A percentile compares a stretch with the other conserved stretches of the same genome.
Evolutionary conservation across 306 rosid genomes (phyloP).

Genomic region (Inga oerstediana): DNA sequence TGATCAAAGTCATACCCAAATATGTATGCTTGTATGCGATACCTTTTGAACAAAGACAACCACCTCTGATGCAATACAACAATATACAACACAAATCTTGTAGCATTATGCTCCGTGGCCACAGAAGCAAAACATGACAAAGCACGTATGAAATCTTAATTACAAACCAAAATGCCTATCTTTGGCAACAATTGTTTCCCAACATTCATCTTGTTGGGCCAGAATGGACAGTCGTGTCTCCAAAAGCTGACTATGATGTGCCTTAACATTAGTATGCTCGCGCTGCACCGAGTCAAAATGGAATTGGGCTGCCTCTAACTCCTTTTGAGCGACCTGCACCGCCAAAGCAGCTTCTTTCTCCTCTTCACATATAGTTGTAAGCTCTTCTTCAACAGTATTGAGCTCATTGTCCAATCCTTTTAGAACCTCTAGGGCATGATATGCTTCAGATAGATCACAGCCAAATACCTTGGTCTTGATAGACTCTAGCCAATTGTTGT

Average conservation of each 20-base stretch:
- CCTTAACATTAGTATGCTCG: neutral
- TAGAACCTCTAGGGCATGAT: neutral
- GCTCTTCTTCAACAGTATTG: neutral
- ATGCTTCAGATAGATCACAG: neutral
- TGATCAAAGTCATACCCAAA: neutral
- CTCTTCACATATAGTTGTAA: neutral
- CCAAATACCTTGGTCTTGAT: neutral
- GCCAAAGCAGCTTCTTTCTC: neutral
- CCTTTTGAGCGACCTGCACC: neutral
- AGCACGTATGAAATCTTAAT: neutral
- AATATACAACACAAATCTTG: neutral
- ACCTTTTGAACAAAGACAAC: neutral
- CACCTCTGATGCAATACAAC: neutral
- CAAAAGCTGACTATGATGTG: neutral
- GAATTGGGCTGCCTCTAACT: neutral
- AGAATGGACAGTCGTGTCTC: neutral
- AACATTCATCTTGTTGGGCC: neutral
- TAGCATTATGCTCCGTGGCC: neutral
- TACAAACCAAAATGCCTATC: neutral
- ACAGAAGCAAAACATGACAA: neutral
- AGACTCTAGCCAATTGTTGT: neutral
- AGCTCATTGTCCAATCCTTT: neutral
- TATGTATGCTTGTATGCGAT: neutral
- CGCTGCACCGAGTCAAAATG: neutral
- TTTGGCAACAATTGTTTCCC: neutral